Evolutionary conservation across 345 rosid genomes (phyloP).

Genomic region (Salix purpurea): DNA sequence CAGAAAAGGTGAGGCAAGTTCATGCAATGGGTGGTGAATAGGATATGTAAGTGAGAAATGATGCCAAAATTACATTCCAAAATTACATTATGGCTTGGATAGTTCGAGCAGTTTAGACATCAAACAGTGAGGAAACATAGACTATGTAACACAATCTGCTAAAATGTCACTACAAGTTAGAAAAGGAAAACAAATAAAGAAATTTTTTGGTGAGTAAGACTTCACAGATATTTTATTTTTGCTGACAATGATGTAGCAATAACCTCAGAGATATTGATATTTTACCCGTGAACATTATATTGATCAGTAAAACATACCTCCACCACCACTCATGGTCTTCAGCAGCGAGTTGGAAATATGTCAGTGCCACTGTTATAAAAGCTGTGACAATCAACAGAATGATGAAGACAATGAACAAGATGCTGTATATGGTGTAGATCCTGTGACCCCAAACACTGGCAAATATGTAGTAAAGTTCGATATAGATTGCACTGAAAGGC

Average conservation of each 20-base stretch:
- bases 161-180: background rate
- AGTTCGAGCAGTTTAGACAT: background rate
- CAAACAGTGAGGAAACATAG: background rate
- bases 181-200: background rate
- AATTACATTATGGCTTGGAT: background rate
- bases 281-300: background rate
- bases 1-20: background rate
- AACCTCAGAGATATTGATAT: background rate
- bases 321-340: slow-evolving; percentile 39
- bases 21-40: background rate
- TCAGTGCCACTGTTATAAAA: slow-evolving; percentile 33
- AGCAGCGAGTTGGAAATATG: slow-evolving; percentile 36
- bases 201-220: background rate
- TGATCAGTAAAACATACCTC: slow-evolving; percentile 15
- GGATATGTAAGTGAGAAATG: too few relatives aligned
- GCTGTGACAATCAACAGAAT: slow-evolving; percentile 33
- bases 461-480: slow-evolving; percentile 32
- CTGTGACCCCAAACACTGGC: slow-evolving; percentile 38
- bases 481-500: slow-evolving; percentile 33
- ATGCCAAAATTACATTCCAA: too few relatives aligned
- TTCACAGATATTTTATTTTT: background rate
- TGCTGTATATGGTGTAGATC: slow-evolving; percentile 32
- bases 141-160: background rate
- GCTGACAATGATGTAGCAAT: background rate
- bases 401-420: slow-evolving; percentile 30